Base-by-base conservation (phyloP, 345 rosid species). In the Acer negundo region DNA sequence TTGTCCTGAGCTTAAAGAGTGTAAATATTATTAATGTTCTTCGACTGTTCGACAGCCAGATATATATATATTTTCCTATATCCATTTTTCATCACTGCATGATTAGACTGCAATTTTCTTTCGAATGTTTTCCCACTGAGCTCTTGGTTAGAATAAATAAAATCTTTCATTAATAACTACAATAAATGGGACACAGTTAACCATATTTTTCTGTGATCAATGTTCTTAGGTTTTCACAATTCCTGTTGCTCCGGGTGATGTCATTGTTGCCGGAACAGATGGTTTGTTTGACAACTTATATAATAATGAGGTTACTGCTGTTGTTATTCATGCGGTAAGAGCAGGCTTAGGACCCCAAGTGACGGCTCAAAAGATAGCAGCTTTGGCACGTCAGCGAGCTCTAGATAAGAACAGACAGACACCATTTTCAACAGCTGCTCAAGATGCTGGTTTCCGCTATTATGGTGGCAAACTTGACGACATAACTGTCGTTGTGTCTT, bases 381-480 rank as follows among this genome's bases (percentile, higher is more conserved):
- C 90, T 53, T 86, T 94, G 74, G 99, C 97, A 67, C 89, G 97
- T 17, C 85, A 87, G 72, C 87, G 95, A 76, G 99, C 99, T 9
- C 71, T 86, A 47, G 95, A 92, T 81, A 83, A 69, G 80, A 83
- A 89, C 80, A 80, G 93, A 58, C 98, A 91, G 84, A 88, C 97
- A 66, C 99, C 99, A 11, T 96, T 96, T 82, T 84, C 99, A 16
- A 55, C 86, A 13, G 92, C 99, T 22, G 99, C 99, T 49, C 98
- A 91, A 80, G 94, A 92, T 76, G 97, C 98, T 77, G 99, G 99
- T 8, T 91, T 80, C 82, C 93, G 95, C 71, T 96, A 87, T 73
- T 84, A 85, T 63, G 98, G 98, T n/a, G 98, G 99, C 81, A 96
- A 96, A 85, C 97, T 96, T 74, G 98, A 96, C 56, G 98, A 96